Conservation (phyloP, 2,329 filamentous ascomycete genomes). For the Periconia sp. region DNA sequence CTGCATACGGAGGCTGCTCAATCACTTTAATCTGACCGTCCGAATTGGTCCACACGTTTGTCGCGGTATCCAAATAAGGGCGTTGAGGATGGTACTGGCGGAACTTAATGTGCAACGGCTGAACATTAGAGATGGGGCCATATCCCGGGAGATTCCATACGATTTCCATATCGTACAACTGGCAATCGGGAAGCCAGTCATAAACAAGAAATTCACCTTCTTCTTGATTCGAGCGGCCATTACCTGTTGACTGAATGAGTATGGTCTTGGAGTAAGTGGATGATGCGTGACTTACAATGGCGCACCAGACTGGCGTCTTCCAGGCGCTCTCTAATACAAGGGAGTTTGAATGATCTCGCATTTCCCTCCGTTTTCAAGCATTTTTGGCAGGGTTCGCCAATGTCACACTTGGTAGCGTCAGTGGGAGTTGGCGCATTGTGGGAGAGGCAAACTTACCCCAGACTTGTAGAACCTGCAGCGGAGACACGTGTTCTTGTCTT, state of each 20-base stretch:
- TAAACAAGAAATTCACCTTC: conserved; percentile 36
- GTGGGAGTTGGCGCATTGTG: conserved; percentile 3
- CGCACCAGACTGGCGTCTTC: conserved; percentile 35
- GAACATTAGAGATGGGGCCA: conserved; percentile 26
- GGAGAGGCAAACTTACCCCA: conserved; percentile 20
- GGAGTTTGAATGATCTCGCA: conserved; percentile 34
- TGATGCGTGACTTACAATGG: conserved; percentile 23
- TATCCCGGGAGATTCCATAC: conserved; percentile 40
- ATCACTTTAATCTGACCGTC: conserved; percentile 28
- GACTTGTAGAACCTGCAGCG: conserved; percentile 41
- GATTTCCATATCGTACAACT: conserved; percentile 34
- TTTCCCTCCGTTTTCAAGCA: conserved; percentile 33
- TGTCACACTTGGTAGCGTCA: conserved; percentile 27
- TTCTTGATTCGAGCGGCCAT: conserved; percentile 39
- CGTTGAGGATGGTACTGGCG: conserved; percentile 31
- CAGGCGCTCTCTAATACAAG: conserved; percentile 36
- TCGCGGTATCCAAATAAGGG: conserved; percentile 30
- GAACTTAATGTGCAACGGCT: conserved; percentile 27
- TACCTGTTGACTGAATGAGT: conserved; percentile 19
- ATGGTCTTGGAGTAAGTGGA: no score
- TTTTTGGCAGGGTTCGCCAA: conserved; percentile 33
- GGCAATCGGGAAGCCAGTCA: conserved; percentile 28
- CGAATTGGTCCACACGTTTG: conserved; percentile 32
- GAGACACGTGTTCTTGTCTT: conserved; percentile 33
- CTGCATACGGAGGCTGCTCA: conserved; percentile 37